Base-by-base conservation (phyloP, 495 filamentous ascomycete genomes). In the Talaromyces nanjingensis region DNA sequence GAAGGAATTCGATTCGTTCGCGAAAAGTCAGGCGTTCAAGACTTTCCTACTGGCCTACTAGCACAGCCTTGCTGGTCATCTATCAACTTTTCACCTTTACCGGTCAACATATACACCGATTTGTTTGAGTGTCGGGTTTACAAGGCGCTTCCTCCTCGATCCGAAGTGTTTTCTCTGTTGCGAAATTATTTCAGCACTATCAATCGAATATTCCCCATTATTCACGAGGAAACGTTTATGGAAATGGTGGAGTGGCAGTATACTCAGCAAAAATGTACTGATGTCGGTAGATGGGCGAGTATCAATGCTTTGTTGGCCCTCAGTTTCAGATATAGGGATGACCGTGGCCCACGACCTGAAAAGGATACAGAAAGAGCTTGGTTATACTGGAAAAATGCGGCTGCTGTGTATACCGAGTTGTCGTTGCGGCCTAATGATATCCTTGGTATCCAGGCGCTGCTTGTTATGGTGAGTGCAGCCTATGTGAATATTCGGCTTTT, bases 1-100 rank as follows among this genome's bases (percentile, higher is more conserved):
- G 92, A 93, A 71, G 94, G 94, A 47, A 92, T 98, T 59, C 89
- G 96, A 69, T 98, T 96, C 93, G 92, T 98, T 58, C 97, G 96
- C 68, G 87, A 90, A 64, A 97, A 93, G 77, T 96, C 92, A 33
- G 94, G 94, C 18, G 93, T 97, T 68, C 83, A 70, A 16, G 92
- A 88, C 4, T 97, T 97, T 74, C 88, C 96, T 71, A 84, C 87
- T 39, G 89, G 96, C 84, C 87, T 98, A 34, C 86, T 88, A 5
- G 81, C 86, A 25, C 82, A 85, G 24, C 87, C 87, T 0, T 81
- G 84, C 20, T 87, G 91, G 65, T 90, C 93, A 63, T 87, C 87
- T 70, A 92, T 91, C 64, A 55, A 29, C 52, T 55, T 96, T 89
- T 89, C 87, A 86, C 58, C 86, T 89, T 62, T 97, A 93, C 93